A percentile compares a stretch with the other conserved stretches of the same genome.
These are phyloP conservation scores for Xylariales sp. DNA, from an alignment of 2,329 filamentous ascomycete genomes.

Conservation along the genomic window DNA sequence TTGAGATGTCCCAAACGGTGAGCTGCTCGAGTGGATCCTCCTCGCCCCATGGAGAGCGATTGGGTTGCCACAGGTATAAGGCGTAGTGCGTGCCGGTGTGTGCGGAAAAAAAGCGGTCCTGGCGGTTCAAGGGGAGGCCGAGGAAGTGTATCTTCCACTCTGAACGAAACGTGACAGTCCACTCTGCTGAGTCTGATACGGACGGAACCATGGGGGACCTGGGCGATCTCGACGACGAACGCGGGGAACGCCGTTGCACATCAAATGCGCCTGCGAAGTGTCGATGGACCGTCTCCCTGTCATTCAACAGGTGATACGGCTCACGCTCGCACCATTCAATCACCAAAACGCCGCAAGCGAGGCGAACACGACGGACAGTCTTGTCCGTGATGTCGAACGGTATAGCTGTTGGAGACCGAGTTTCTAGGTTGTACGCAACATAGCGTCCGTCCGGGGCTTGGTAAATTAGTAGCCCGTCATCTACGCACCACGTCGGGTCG, in stretches of 20 bases:
- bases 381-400: slow-evolving; percentile 47
- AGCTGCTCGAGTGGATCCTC: slow-evolving; percentile 54
- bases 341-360: slow-evolving; percentile 50
- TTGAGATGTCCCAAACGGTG: slow-evolving; percentile 55
- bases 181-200: slow-evolving; percentile 20
- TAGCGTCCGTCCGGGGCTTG: slow-evolving; percentile 31
- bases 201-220: slow-evolving; percentile 9
- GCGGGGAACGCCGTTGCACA: slow-evolving; percentile 25
- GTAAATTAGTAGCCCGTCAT: slow-evolving; percentile 53
- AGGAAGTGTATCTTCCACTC: slow-evolving; percentile 59
- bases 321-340: slow-evolving; percentile 58
- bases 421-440: slow-evolving; percentile 46
- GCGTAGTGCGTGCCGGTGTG: slow-evolving; percentile 57
- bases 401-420: slow-evolving; percentile 35
- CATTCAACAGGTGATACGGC: slow-evolving; percentile 47
- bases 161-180: slow-evolving; percentile 45
- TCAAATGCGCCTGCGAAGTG: slow-evolving; percentile 59
- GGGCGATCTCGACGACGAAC: slow-evolving; percentile 10
- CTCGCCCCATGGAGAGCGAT: slow-evolving; percentile 49
- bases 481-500: slow-evolving; percentile 47
- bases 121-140: slow-evolving; percentile 48
- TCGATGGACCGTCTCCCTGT: slow-evolving; percentile 45
- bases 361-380: slow-evolving; percentile 48
- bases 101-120: slow-evolving; percentile 58
- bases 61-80: slow-evolving; percentile 58